Conservation (phyloP, 2,329 filamentous ascomycete species). For the Zasmidium angulare region DNA sequence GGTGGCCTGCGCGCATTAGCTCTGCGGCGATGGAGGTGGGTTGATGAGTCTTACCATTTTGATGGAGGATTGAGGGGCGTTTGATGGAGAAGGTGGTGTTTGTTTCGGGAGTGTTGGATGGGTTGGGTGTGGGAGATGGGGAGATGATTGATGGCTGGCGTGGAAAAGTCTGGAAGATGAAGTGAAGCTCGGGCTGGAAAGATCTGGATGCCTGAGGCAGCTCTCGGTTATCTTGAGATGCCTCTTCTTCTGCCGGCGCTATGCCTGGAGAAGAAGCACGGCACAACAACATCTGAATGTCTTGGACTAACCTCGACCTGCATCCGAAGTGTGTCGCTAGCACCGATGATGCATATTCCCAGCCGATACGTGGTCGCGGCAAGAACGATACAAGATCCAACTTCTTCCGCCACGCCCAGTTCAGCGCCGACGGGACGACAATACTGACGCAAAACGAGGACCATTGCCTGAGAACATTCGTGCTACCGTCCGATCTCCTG, state of each 20-base stretch:
- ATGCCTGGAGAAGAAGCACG: too few relatives aligned
- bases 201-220: too few relatives aligned
- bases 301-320: not conserved
- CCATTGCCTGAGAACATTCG: slow-evolving; percentile 53
- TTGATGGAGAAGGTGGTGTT: slow-evolving; percentile 11
- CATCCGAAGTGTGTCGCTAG: slow-evolving; percentile 25
- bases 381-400: slow-evolving; percentile 24
- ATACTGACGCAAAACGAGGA: slow-evolving; percentile 56
- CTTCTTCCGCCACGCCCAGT: slow-evolving; percentile 49
- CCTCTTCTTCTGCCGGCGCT: too few relatives aligned
- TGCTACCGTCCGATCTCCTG: slow-evolving; percentile 54
- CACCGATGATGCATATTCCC: slow-evolving; percentile 21
- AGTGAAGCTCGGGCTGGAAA: not conserved
- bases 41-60: slow-evolving; percentile 29
- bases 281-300: not conserved
- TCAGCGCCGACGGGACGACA: slow-evolving; percentile 56
- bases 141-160: slow-evolving; percentile 4
- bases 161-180: slow-evolving; percentile 14
- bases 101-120: slow-evolving; percentile 21
- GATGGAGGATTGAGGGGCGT: slow-evolving; percentile 4
- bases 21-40: slow-evolving; percentile 10
- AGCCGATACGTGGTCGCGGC: slow-evolving; percentile 1
- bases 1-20: slow-evolving; percentile 35
- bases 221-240: too few relatives aligned
- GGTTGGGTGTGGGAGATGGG: slow-evolving; percentile 3